These are phyloP conservation scores for Arctium lappa DNA, from an alignment of 129 eudicot species.

Conservation along the genomic window DNA sequence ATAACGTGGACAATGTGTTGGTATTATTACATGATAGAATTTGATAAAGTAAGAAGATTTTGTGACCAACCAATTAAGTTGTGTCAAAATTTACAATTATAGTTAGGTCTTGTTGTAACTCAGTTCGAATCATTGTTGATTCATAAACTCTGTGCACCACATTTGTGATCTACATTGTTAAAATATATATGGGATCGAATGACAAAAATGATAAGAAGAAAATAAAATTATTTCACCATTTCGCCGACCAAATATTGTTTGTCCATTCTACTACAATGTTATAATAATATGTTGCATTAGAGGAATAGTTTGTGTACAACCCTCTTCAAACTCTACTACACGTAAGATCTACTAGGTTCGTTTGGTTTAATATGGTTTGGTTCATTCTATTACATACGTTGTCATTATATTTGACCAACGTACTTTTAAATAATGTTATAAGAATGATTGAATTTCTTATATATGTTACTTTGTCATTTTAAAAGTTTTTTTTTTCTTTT, in stretches of 20 bases:
- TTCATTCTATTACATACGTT: not conserved
- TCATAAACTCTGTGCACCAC: not conserved
- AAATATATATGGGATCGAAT: not conserved
- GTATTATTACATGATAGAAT: not conserved
- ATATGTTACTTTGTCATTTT: not conserved
- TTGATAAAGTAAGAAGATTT: not conserved
- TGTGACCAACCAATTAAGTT: not conserved
- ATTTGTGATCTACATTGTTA: not conserved
- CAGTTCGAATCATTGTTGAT: not conserved
- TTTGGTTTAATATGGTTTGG: too few relatives aligned
- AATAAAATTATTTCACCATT: not conserved
- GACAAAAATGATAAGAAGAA: not conserved
- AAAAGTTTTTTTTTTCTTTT: not conserved
- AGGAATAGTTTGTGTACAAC: not conserved
- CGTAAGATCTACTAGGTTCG: not conserved
- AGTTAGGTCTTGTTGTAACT: not conserved
- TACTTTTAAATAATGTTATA: not conserved
- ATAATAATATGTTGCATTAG: not conserved
- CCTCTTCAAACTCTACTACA: not conserved
- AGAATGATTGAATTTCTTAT: not conserved
- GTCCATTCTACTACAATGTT: not conserved
- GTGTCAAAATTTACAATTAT: not conserved
- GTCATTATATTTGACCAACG: not conserved
- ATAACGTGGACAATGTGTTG: not conserved
- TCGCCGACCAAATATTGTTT: not conserved